Conservation (phyloP, 1,284 basidiomycete species). For the Afroboletus lepidellus region DNA sequence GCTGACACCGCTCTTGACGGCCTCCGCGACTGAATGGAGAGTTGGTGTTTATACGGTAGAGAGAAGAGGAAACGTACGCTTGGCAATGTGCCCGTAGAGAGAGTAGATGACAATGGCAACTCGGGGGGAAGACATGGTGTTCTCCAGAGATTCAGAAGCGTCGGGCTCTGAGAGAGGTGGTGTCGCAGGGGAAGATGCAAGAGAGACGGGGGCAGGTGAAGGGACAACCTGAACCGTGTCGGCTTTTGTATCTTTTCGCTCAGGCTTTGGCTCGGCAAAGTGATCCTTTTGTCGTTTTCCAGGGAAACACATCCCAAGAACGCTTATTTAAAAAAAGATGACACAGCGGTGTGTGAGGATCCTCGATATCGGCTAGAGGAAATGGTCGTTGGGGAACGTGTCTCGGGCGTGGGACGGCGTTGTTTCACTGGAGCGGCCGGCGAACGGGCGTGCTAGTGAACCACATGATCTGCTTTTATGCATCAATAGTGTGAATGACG, state of each 20-base stretch:
- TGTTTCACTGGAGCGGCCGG: constrained; percentile 12
- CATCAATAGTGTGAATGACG: constrained; percentile 4
- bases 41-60: not conserved
- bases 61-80: constrained; percentile 45
- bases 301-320: constrained; percentile 41
- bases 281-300: constrained; percentile 38
- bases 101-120: constrained; percentile 83
- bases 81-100: constrained; percentile 78
- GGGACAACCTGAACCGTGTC: constrained; percentile 6
- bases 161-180: constrained; percentile 3
- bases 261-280: constrained; percentile 29
- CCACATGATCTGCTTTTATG: constrained; percentile 20
- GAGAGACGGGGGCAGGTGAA: constrained; percentile 9
- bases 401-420: constrained; percentile 28
- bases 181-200: not conserved
- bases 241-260: constrained; percentile 20
- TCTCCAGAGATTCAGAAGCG: not conserved
- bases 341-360: constrained; percentile 8
- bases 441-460: not conserved
- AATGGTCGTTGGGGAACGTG: not conserved
- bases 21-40: constrained; percentile 67
- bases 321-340: not conserved
- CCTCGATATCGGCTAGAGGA: not conserved
- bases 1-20: constrained; percentile 71
- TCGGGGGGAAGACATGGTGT: constrained; percentile 44